Evolutionary conservation across 441 rosid species (phyloP).

Genomic region (Adansonia gregorii): DNA sequence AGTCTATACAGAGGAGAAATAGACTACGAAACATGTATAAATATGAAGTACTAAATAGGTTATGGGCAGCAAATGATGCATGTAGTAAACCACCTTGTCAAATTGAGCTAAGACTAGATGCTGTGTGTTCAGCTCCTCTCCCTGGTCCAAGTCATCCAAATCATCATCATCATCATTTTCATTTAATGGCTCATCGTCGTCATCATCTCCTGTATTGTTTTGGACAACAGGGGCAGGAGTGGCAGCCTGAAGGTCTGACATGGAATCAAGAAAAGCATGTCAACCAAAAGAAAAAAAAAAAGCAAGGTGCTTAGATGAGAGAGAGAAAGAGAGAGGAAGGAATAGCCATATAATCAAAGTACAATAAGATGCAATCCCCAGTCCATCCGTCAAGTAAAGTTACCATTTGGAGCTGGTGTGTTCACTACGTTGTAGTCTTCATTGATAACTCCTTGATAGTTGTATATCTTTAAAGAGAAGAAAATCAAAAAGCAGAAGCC

Average conservation of each 20-base stretch:
- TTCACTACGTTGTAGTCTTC: slow-evolving; percentile 86
- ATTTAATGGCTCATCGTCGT: slow-evolving; percentile 85
- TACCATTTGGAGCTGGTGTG: slow-evolving; percentile 95
- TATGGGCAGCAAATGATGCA: background rate
- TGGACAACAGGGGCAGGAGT: slow-evolving; percentile 66
- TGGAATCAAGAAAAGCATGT: slow-evolving; percentile 20
- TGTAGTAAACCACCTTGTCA: slow-evolving; percentile 70
- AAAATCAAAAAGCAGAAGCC: background rate
- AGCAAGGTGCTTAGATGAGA: background rate
- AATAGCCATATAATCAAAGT: background rate
- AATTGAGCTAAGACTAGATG: slow-evolving; percentile 97
- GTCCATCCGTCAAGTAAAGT: slow-evolving; percentile 18
- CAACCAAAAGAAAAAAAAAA: background rate
- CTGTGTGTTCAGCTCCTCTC: slow-evolving; percentile 89
- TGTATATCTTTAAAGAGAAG: slow-evolving; percentile 68
- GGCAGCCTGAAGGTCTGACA: slow-evolving; percentile 71
- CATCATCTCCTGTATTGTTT: slow-evolving; percentile 62
- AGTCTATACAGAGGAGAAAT: background rate
- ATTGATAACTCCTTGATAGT: slow-evolving; percentile 77
- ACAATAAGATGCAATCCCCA: slow-evolving; percentile 13
- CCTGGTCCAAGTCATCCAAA: slow-evolving; percentile 64
- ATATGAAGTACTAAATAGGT: background rate
- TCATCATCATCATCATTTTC: slow-evolving; percentile 91
- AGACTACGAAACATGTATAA: background rate
- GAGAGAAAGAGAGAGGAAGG: too few species aligned